Percentiles rank a stretch among this genome's conserved stretches.
phyloP scores from a whole-genome alignment of 2,329 filamentous ascomycete species.

The Beauveria asiatica region DNA sequence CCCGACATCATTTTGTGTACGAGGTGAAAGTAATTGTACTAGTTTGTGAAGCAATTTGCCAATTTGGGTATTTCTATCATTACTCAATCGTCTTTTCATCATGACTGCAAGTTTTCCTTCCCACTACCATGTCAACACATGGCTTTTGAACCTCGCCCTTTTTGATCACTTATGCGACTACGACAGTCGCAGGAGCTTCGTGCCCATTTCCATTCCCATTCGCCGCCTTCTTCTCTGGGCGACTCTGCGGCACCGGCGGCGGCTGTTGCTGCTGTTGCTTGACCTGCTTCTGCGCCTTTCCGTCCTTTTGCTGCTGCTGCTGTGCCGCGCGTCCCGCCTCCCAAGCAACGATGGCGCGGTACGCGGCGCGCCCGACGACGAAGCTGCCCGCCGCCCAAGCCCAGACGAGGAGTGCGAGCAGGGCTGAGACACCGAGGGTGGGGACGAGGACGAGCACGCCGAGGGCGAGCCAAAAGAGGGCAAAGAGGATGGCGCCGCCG shows the following conservation, averaged over 20 bases:
- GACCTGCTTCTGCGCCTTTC: neutral
- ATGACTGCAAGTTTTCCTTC: too few species aligned
- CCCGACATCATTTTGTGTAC: too few species aligned
- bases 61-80: neutral
- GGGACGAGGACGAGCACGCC: constrained; percentile 61
- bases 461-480: constrained; percentile 58
- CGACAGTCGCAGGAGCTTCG: neutral
- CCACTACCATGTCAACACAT: too few species aligned
- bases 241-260: neutral
- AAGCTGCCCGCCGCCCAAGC: constrained; percentile 57
- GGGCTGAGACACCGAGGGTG: constrained; percentile 56
- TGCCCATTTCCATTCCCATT: neutral
- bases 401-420: constrained; percentile 57
- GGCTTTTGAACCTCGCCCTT: neutral
- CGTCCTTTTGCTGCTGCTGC: neutral
- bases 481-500: constrained; percentile 54
- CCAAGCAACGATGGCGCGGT: constrained; percentile 25
- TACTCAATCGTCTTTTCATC: neutral
- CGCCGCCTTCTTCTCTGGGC: neutral
- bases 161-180: neutral
- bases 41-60: neutral
- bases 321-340: neutral
- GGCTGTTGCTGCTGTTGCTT: neutral
- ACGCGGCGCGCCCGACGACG: constrained; percentile 38
- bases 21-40: neutral